Base-by-base conservation (phyloP, 805 yeast species). In the Candida broadrunensis region DNA sequence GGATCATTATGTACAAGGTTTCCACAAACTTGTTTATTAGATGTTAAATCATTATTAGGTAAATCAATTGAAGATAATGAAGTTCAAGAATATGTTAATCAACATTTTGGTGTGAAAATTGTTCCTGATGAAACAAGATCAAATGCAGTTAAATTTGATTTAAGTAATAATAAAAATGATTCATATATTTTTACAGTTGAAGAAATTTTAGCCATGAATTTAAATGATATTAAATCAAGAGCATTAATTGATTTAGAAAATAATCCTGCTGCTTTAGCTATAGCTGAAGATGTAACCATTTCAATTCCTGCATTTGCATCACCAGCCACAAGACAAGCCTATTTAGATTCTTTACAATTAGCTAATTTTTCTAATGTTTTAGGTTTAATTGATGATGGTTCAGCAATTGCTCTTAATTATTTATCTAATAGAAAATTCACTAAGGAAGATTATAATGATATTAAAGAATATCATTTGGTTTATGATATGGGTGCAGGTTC, bases 401-500 rank as follows among this genome's bases (percentile, higher is more conserved):
- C 88, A n/a, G 93, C 98, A 2, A 88, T 88, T 13, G 96, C 95
- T 1, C 63, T 87, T 33, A 87, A 88, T 54, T 90, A 80, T 58
- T 87, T 88, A 1, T 72, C 85, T 24, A 73, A 76, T 34, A 75
- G 75, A 45, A 61, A 63, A 26, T 55, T 60, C 5, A 60, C 59
- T 3, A 51, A 55, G 16, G 73, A 70, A 2, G 65, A 65, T 35
- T 61, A 54, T 41, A 50, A 57, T 27, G 62, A 50, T 26, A 49
- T 44, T 21, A 75, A 71, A 41, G 79, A 78, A 50, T 74, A 80
- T 53, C 86, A 86, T 56, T 57, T 88, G 37, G 75, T 93, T 26
- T 88, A 83, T 57, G 99, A 93, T 60, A 78, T 86, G 77, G 99
- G 99, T 35, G 91, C 96, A 4, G 95, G 95, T 1, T 83, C 95